A percentile compares a stretch with the other conserved stretches of the same genome.
These are phyloP conservation scores for Venturia asperata DNA, from an alignment of 2,329 filamentous ascomycete genomes.

Conservation along the genomic window DNA sequence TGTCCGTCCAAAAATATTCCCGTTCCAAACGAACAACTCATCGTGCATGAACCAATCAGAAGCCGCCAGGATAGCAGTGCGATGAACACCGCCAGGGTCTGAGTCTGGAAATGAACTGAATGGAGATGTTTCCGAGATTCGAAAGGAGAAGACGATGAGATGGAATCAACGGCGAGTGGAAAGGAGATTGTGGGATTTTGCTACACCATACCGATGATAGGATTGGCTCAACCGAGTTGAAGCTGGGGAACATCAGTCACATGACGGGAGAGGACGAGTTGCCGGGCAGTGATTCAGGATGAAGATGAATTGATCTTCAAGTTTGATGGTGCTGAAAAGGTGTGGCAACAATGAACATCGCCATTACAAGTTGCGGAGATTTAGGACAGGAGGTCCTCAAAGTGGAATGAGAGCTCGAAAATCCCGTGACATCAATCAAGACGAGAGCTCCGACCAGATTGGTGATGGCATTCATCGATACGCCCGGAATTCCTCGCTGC, in stretches of 20 bases:
- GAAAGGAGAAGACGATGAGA: neutral
- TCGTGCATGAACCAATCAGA: constrained; percentile 12
- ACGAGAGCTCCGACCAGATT: too few relatives aligned
- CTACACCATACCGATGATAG: too few relatives aligned
- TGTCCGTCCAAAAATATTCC: constrained; percentile 4
- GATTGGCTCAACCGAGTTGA: too few relatives aligned
- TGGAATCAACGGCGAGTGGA: neutral
- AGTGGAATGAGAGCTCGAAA: too few relatives aligned
- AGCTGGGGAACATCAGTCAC: neutral
- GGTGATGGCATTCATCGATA: too few relatives aligned
- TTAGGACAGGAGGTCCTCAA: too few relatives aligned
- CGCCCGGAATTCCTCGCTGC: too few relatives aligned
- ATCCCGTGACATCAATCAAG: too few relatives aligned
- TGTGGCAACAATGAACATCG: too few relatives aligned
- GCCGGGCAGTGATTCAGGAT: neutral
- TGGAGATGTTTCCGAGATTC: neutral
- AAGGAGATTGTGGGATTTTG: neutral
- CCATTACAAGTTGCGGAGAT: too few relatives aligned
- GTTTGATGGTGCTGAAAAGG: too few relatives aligned
- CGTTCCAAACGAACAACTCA: constrained; percentile 12
- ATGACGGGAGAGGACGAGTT: neutral
- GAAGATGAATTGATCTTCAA: too few relatives aligned
- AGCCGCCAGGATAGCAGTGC: neutral
- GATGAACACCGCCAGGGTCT: neutral
- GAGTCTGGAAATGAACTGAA: neutral